Evolutionary conservation across 768 basidiomycete species (phyloP).

Genomic region (Tylopilus sp.): DNA sequence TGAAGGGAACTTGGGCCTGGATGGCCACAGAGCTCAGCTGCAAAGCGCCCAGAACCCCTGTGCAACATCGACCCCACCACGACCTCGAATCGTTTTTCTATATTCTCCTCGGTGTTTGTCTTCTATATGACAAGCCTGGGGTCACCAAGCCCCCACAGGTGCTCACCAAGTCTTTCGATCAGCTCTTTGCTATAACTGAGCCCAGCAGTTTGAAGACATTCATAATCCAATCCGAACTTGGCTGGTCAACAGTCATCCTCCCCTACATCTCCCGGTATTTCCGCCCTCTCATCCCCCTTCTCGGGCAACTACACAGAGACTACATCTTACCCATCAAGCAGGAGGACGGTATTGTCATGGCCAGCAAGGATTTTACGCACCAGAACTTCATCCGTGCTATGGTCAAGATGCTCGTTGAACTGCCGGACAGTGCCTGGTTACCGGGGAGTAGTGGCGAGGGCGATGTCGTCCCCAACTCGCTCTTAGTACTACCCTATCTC

Average conservation of each 20-base stretch:
- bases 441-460: no score
- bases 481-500: no score
- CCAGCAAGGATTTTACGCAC: background rate
- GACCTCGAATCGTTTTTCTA: conserved; percentile 13
- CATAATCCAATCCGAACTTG: background rate
- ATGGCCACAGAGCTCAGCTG: background rate
- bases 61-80: background rate
- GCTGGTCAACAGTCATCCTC: background rate
- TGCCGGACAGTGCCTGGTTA: background rate
- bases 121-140: no score
- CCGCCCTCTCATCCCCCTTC: background rate
- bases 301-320: background rate
- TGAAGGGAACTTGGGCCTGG: background rate
- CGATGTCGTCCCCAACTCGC: no score
- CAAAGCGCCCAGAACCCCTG: background rate
- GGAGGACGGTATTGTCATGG: background rate
- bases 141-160: background rate
- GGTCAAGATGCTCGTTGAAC: background rate
- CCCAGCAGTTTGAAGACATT: background rate
- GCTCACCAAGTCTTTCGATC: conserved; percentile 3
- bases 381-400: background rate
- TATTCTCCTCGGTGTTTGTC: background rate
- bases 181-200: background rate
- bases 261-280: conserved; percentile 1
- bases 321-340: background rate